Percentiles rank a stretch among this genome's conserved stretches.
These are phyloP conservation scores for Casuarina cunninghamiana DNA, from an alignment of 306 rosid genomes.

Conservation along the genomic window DNA sequence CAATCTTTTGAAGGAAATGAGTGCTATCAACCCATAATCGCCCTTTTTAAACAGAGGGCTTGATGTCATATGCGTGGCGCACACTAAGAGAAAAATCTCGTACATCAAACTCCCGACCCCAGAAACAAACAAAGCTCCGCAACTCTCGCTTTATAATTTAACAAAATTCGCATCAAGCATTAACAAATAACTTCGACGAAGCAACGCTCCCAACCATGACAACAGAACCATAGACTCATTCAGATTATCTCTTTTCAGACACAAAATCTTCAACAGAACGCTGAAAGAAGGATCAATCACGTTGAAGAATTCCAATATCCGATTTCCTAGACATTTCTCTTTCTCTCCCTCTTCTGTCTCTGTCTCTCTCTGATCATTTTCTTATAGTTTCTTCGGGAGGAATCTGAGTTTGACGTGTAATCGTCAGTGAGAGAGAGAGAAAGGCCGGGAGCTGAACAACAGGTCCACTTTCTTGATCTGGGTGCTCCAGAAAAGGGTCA, in stretches of 20 bases:
- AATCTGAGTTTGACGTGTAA: not conserved
- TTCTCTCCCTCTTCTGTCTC: no score
- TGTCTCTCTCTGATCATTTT: not conserved
- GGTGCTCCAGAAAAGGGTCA: conserved; percentile 29
- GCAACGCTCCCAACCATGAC: not conserved
- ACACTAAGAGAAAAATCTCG: not conserved
- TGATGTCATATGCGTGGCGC: not conserved
- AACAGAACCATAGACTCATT: not conserved
- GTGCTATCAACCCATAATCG: no score
- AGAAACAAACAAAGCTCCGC: conserved; percentile 4
- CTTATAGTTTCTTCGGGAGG: not conserved
- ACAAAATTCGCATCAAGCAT: not conserved
- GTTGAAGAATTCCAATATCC: not conserved
- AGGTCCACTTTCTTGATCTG: conserved; percentile 29
- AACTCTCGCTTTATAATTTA: conserved; percentile 4
- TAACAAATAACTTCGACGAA: not conserved
- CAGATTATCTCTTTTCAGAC: not conserved
- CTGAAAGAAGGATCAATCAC: not conserved
- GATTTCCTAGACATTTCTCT: not conserved
- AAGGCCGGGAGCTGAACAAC: conserved; percentile 9
- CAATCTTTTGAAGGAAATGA: no score
- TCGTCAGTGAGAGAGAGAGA: not conserved
- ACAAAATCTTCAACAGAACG: no score
- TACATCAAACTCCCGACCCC: not conserved
- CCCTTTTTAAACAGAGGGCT: no score